Evolutionary conservation across 495 filamentous ascomycete genomes (phyloP), one percentile per base, ranked within the genome.

Genomic region (Podospora australis): DNA sequence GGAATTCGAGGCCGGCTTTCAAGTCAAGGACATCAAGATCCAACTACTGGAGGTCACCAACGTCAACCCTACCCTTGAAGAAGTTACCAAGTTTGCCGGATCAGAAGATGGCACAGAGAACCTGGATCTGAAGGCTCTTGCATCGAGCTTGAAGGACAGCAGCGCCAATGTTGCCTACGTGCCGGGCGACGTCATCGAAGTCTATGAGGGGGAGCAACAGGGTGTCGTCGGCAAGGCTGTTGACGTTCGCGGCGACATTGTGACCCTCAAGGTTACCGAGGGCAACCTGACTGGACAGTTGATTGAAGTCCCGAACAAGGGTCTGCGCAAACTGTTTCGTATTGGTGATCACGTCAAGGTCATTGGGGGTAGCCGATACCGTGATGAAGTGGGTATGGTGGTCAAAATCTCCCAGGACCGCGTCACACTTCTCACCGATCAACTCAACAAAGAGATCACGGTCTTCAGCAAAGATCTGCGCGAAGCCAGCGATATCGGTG

Each of bases 281-380:
- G 94, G 94, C 32, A 82, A 83, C 14, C 72, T 96, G 21, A 72
- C 68, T 34, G 94, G 94, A 13, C 87, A 94, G 59, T 82, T 70
- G 10, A 90, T 97, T 35, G 92, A 97, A 55, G 90, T 94, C 8
- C 91, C 94, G 11, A 82, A 90, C 38, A 95, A 90, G 64, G 86
- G 87, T 30, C 80, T 99, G 2, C 87, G 94, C 49, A 99, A 99
- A 68, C 78, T 83, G 25, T 99, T 99, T 78, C 80, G 74, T 48
- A 80, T 87, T 49, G 94, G 94, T 71, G 92, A 99, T 60, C 94
- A 99, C 62, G 94, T 97, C 71, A 97, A 96, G 67, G 91, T 96
- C 52, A 95, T 96, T 58, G 90, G 92, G 34, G 91, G 90, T 25
- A 96, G 90, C 65, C 83, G 88, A 44, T 97, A 85, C 63, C 78